phyloP scores from a whole-genome alignment of 768 basidiomycete species.

The Termitomyces sp. region DNA sequence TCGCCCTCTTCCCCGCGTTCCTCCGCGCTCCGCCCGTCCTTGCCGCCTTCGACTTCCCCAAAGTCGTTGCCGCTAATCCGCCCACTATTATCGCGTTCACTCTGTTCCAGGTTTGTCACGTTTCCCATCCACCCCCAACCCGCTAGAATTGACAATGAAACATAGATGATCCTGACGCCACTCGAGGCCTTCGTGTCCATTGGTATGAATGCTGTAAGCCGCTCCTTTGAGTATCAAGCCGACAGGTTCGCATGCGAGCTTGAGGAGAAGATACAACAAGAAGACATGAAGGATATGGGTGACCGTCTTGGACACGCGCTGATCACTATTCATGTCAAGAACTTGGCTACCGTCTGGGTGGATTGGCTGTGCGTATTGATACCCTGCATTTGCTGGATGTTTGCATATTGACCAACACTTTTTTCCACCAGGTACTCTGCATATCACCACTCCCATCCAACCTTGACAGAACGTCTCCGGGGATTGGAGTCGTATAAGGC shows the following conservation, averaged over 20 bases:
- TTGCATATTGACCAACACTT: constrained; percentile 4
- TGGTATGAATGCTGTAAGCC: constrained; percentile 76
- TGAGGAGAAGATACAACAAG: constrained; percentile 43
- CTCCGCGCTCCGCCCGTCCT: constrained; percentile 76
- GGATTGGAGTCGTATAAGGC: constrained; percentile 70
- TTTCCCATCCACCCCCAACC: neutral
- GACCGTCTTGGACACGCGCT: constrained; percentile 80
- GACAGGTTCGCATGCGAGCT: constrained; percentile 84
- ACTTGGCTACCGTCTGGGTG: constrained; percentile 90
- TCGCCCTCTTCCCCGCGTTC: constrained; percentile 89
- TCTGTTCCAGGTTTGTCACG: constrained; percentile 62
- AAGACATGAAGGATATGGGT: constrained; percentile 81
- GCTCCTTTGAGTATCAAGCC: constrained; percentile 91
- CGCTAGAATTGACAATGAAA: neutral
- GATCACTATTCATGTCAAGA: constrained; percentile 85
- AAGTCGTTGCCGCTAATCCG: constrained; percentile 55
- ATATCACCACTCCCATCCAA: constrained; percentile 96
- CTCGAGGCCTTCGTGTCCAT: constrained; percentile 72
- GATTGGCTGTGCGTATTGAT: constrained; percentile 73
- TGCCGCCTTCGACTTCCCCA: constrained; percentile 76
- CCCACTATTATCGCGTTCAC: constrained; percentile 86
- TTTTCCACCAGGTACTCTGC: constrained; percentile 71
- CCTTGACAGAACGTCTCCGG: constrained; percentile 83
- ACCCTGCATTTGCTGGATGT: neutral
- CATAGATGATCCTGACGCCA: constrained; percentile 76